Conservation (phyloP, 129 eudicot species). For the Kitagawia praeruptora region DNA sequence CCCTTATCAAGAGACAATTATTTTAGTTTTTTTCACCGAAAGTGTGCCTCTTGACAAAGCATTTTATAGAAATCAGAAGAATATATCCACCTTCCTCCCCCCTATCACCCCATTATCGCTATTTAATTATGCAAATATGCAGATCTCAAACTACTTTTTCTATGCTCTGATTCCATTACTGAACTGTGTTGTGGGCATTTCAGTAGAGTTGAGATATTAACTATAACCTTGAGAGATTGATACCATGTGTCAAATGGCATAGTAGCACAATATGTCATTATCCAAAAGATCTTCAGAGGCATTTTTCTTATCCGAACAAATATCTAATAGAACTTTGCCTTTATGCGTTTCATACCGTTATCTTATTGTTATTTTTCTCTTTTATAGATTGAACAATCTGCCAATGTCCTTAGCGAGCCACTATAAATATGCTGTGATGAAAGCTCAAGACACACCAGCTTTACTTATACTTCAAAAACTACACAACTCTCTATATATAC, state of each 20-base stretch:
- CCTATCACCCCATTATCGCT: conserved; percentile 14
- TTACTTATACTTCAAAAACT: conserved; percentile 3
- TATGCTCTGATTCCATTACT: conserved; percentile 9
- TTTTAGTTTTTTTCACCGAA: conserved; percentile 15
- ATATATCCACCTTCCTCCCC: conserved; percentile 24
- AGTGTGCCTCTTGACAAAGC: conserved; percentile 16
- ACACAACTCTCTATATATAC: neutral
- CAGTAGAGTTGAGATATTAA: conserved; percentile 16
- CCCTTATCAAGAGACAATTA: neutral
- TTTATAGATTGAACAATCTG: conserved; percentile 23
- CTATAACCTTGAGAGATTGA: conserved; percentile 13
- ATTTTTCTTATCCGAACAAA: conserved; percentile 36
- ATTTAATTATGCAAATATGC: conserved; percentile 19
- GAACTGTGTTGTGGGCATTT: neutral
- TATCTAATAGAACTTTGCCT: conserved; percentile 43
- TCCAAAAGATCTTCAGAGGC: conserved; percentile 27
- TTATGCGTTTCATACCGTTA: conserved; percentile 8
- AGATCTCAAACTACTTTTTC: conserved; percentile 6
- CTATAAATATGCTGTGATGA: conserved; percentile 46
- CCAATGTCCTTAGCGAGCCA: conserved; percentile 20
- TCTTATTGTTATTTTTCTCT: neutral
- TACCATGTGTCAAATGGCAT: conserved; percentile 41
- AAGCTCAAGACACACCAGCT: conserved; percentile 22
- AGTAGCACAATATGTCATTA: conserved; percentile 18
- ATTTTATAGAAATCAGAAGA: conserved; percentile 22